Percentiles rank a stretch among this genome's conserved stretches.
These are phyloP conservation scores for Aquanectria penicillioides DNA, from an alignment of 2,329 filamentous ascomycete genomes.

Conservation along the genomic window DNA sequence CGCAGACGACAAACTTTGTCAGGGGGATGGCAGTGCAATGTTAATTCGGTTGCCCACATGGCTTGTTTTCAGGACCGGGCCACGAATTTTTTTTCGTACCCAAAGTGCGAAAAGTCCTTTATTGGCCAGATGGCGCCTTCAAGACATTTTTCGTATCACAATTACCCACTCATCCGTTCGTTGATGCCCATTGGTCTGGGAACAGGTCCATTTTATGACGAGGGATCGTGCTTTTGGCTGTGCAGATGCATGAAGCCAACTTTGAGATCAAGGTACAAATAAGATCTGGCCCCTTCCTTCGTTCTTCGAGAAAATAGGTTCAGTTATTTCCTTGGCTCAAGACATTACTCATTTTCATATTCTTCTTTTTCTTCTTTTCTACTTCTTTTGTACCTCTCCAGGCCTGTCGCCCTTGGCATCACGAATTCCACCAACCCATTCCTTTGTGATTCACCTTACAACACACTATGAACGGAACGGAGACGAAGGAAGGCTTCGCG, in stretches of 20 bases:
- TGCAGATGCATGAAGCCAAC: too few species aligned
- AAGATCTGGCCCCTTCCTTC: too few species aligned
- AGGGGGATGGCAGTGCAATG: too few species aligned
- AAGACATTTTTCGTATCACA: neutral
- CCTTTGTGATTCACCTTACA: neutral
- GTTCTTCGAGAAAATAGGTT: too few species aligned
- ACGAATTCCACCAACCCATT: neutral
- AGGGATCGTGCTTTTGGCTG: too few species aligned
- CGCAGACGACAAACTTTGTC: too few species aligned
- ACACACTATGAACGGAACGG: conserved; percentile 14
- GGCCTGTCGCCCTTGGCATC: neutral
- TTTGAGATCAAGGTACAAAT: too few species aligned
- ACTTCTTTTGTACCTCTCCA: too few species aligned
- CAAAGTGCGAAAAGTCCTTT: conserved; percentile 2
- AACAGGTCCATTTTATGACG: neutral
- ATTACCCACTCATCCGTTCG: neutral
- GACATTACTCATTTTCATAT: too few species aligned
- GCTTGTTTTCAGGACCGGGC: neutral
- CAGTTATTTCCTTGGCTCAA: too few species aligned
- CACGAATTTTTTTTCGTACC: neutral
- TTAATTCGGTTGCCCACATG: too few species aligned
- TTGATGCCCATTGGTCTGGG: neutral
- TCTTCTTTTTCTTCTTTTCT: too few species aligned
- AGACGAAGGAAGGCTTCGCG: conserved; percentile 28
- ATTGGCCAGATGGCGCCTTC: neutral